Evolutionary conservation across 108 stramenopile species (phyloP), one percentile per base, ranked within the genome.

Genomic region (Cylindrotheca closterium): DNA sequence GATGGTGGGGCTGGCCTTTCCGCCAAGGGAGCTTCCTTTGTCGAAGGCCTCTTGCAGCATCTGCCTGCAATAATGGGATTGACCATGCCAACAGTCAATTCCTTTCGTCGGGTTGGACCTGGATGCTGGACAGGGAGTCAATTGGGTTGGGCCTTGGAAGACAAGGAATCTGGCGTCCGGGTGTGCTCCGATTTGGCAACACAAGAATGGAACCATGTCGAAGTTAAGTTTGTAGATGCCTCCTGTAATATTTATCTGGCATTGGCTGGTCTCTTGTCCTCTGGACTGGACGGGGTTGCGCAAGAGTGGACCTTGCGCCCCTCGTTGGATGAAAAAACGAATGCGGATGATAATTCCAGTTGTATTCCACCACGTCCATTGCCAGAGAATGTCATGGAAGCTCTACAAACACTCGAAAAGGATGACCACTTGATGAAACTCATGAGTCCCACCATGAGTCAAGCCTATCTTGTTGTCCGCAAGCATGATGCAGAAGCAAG

Each of bases 51-150:
- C 26, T 62, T 93, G 23, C 12, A 30, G 7, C 88, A 90, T 63
- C 61, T 93, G 51, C 72, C 83, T 33, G 83, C 79, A 19, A 50
- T 93, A 47, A 50, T 88, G 37, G 87, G 83, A 51, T 65, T 90
- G 45, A 81, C 83, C 19, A 54, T 87, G 25, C 92, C 92, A 3
- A 85, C 87, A 1, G 61, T 51, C 26, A 90, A 88, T 58, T 93
- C 92, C 0, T 85, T 83, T 61, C 79, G 79, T 31, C 74, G 92
- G 8, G 69, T 90, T 31, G 92, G 92, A 15, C 68, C 73, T 17
- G 92, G 92, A 12, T 93, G 92, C 60, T 93, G 88, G 88, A 93
- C 92, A 22, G 92, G 92, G 22, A 60, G 58, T 50, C 25, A 42
- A 23, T 77, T 90, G 22, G 76, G 71, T 21, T 93, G 92, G 92